A percentile compares a stretch with the other conserved stretches of the same genome.
Evolutionary conservation across 129 eudicot species (phyloP).

Genomic region (Pittosporum tobira): DNA sequence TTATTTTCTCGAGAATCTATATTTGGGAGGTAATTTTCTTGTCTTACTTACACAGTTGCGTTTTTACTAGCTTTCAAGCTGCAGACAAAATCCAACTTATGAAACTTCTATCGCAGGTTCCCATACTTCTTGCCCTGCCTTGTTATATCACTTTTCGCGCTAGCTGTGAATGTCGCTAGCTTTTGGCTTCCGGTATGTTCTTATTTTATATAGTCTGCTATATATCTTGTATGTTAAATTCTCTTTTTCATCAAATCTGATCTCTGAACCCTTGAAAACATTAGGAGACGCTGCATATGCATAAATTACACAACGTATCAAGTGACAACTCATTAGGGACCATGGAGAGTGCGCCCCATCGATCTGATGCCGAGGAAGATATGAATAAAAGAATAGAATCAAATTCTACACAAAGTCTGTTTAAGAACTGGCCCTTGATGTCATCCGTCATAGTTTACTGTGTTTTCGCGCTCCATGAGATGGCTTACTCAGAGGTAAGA

Average conservation of each 20-base stretch:
- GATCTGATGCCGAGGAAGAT: slow-evolving; percentile 10
- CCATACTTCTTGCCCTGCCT: slow-evolving; percentile 93
- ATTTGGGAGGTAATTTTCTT: slow-evolving; percentile 58
- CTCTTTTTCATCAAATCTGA: not conserved
- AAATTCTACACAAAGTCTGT: slow-evolving; percentile 29
- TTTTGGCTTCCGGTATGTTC: slow-evolving; percentile 75
- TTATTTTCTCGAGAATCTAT: slow-evolving; percentile 61
- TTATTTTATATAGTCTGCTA: not conserved
- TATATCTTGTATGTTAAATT: not conserved
- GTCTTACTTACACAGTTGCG: no score
- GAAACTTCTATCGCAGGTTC: slow-evolving; percentile 49
- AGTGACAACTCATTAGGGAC: slow-evolving; percentile 22
- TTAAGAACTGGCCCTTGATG: slow-evolving; percentile 91
- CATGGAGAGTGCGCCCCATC: slow-evolving; percentile 52
- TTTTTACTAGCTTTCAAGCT: not conserved
- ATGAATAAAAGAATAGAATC: slow-evolving; percentile 13
- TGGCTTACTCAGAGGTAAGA: slow-evolving; percentile 89
- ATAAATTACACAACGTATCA: slow-evolving; percentile 15
- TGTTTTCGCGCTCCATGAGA: slow-evolving; percentile 77
- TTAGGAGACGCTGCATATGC: slow-evolving; percentile 83
- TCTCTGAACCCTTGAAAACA: not conserved
- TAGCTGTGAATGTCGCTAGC: slow-evolving; percentile 40
- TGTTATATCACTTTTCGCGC: slow-evolving; percentile 46
- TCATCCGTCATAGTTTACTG: slow-evolving; percentile 79
- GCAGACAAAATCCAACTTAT: slow-evolving; percentile 9